Evolutionary conservation across 148 eudicot genomes (phyloP), one percentile per base, ranked within the genome.

Genomic region (Amaranthus palmeri): DNA sequence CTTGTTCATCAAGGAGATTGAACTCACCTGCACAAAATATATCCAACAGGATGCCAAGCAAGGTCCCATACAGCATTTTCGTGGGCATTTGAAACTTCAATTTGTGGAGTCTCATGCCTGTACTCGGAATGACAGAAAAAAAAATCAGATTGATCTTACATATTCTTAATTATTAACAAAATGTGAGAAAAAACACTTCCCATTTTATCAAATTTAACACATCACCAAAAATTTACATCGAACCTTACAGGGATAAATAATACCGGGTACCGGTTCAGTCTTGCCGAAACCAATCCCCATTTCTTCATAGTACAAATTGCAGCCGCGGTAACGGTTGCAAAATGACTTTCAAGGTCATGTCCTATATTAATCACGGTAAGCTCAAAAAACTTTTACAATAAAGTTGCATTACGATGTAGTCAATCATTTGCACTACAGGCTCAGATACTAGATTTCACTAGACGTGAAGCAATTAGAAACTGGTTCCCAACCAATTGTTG

Each of bases 11-110:
- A 18, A 54, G 54, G 9, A 48, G 43, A 78, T 10, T 46, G 44
- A 43, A 60, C 66, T 68, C 74, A 93, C 99, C 99, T 95, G 97
- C 97, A 95, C 54, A 95, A 89, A 56, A 92, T 76, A 74, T 95
- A 89, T 62, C 99, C 99, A 72, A 88, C 79, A 73, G 99, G 99
- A 90, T 95, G 99, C 99, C 99, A 95, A 51, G 99, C 88, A 72
- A 95, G 97, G 74, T 95, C 99, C 93, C 99, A 95, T 51, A 95
- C 99, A 78, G 92, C 87, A 77, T 81, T 85, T 65, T 91, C 99
- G 82, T 95, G 99, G 41, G 96, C 99, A 72, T 81, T 92, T 70
- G 84, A 63, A 75, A 92, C 84, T 83, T 95, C 97, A 82, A 92
- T 85, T 74, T 95, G 99, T 41, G 99, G 99, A 71, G 89, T 87